Evolutionary conservation across 257 asterid species (phyloP).

Genomic region (Gentiana straminea): DNA sequence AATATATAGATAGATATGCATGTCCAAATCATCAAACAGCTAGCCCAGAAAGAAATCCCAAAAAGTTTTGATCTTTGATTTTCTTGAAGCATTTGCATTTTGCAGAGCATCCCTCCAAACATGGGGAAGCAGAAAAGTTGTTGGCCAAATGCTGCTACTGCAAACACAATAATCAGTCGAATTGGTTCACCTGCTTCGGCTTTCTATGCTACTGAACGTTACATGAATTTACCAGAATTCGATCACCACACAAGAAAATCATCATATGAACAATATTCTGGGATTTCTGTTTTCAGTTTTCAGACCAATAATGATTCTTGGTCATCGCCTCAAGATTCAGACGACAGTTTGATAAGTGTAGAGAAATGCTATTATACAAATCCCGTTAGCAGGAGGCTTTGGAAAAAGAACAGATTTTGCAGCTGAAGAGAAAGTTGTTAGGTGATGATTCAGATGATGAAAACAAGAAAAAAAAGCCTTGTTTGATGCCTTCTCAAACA

Average conservation of each 20-base stretch:
- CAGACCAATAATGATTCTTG: constrained; percentile 4
- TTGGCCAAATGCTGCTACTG: constrained; percentile 15
- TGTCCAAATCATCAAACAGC: constrained; percentile 7
- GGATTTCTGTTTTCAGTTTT: constrained; percentile 14
- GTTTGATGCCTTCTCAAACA: constrained; percentile 13
- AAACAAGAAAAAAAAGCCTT: constrained; percentile 17
- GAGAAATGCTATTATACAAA: constrained; percentile 18
- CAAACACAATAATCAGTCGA: constrained; percentile 37
- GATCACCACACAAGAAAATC: constrained; percentile 19
- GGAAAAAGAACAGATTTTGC: constrained; percentile 38
- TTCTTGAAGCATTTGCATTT: constrained; percentile 18
- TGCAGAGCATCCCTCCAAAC: constrained; percentile 22
- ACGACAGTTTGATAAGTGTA: constrained; percentile 10
- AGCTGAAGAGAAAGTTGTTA: constrained; percentile 42
- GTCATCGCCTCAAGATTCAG: constrained; percentile 12
- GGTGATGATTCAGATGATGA: constrained; percentile 38
- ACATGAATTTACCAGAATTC: constrained; percentile 36
- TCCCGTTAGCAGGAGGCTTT: constrained; percentile 36
- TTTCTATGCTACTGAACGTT: constrained; percentile 38
- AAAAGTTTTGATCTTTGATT: constrained; percentile 21
- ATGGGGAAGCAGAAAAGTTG: constrained; percentile 9
- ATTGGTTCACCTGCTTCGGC: constrained; percentile 56
- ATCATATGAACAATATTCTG: constrained; percentile 1
- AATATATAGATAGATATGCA: constrained; percentile 23
- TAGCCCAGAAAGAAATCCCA: constrained; percentile 15